These are phyloP conservation scores for Samsoniella hepiali DNA, from an alignment of 2,329 filamentous ascomycete genomes.

Conservation along the genomic window DNA sequence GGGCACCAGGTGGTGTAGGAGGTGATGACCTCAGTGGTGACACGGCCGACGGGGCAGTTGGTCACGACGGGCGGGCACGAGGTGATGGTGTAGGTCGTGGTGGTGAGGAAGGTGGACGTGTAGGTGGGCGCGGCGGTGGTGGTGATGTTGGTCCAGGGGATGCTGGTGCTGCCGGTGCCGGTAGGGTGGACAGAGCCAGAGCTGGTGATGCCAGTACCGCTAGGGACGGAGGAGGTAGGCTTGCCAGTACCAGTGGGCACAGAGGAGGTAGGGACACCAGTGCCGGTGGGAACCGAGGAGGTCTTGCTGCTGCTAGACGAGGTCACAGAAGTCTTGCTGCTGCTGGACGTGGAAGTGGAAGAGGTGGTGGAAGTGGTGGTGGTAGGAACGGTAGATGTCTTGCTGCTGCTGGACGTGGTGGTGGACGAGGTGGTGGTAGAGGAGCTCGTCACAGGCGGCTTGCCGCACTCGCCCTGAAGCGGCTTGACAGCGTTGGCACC, in stretches of 20 bases:
- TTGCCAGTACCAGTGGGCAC: slow-evolving; percentile 5
- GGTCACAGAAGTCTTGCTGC: not conserved
- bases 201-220: slow-evolving; percentile 9
- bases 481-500: slow-evolving; percentile 29
- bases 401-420: slow-evolving; percentile 22
- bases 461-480: slow-evolving; percentile 15
- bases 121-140: slow-evolving; percentile 11
- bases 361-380: not conserved
- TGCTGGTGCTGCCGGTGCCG: slow-evolving; percentile 10
- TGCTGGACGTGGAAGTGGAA: not conserved
- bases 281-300: slow-evolving; percentile 15
- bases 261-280: not conserved
- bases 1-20: slow-evolving; percentile 10
- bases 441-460: slow-evolving; percentile 7
- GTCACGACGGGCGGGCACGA: slow-evolving; percentile 20
- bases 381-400: slow-evolving; percentile 23
- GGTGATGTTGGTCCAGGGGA: slow-evolving; percentile 16
- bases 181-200: slow-evolving; percentile 9
- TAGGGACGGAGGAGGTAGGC: slow-evolving; percentile 2
- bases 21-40: slow-evolving; percentile 17
- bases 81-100: slow-evolving; percentile 21
- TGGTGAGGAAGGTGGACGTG: slow-evolving; percentile 20
- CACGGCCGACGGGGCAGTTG: slow-evolving; percentile 21
- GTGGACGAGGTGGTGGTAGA: slow-evolving; percentile 17
- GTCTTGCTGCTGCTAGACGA: not conserved